Evolutionary conservation across 23 red algal genomes (phyloP).

Genomic region (Gracilaria domingensis): DNA sequence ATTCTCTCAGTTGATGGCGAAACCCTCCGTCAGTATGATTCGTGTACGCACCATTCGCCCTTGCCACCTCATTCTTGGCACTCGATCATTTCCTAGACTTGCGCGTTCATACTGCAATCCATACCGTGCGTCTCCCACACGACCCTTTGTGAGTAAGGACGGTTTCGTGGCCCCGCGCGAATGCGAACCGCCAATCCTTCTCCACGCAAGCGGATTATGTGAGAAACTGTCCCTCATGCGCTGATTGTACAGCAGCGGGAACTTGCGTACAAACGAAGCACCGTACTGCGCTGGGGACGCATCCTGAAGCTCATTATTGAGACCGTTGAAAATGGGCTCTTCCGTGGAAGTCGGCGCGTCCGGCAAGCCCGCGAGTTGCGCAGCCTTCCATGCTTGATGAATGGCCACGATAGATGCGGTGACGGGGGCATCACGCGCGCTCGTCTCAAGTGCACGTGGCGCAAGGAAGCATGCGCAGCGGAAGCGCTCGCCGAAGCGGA

Average conservation of each 20-base stretch:
- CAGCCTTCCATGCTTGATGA: constrained; percentile 15
- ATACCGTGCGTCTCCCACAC: constrained; percentile 39
- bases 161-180: constrained; percentile 33
- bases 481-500: constrained; percentile 58
- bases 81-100: constrained; percentile 21
- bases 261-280: not conserved
- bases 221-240: constrained; percentile 29
- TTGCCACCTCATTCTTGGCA: not conserved
- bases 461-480: constrained; percentile 1
- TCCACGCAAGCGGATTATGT: constrained; percentile 45
- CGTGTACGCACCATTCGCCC: not conserved
- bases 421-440: constrained; percentile 47
- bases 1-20: no score
- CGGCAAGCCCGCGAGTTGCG: constrained; percentile 27
- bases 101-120: constrained; percentile 42
- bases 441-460: constrained; percentile 37
- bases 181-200: constrained; percentile 48
- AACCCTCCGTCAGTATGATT: not conserved
- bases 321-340: constrained; percentile 44
- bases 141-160: constrained; percentile 20
- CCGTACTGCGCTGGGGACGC: not conserved
- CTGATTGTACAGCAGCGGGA: not conserved
- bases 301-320: constrained; percentile 11
- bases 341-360: constrained; percentile 10
- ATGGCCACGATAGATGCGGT: constrained; percentile 24